Conservation (phyloP, 345 rosid genomes). For the Brassica carinata region DNA sequence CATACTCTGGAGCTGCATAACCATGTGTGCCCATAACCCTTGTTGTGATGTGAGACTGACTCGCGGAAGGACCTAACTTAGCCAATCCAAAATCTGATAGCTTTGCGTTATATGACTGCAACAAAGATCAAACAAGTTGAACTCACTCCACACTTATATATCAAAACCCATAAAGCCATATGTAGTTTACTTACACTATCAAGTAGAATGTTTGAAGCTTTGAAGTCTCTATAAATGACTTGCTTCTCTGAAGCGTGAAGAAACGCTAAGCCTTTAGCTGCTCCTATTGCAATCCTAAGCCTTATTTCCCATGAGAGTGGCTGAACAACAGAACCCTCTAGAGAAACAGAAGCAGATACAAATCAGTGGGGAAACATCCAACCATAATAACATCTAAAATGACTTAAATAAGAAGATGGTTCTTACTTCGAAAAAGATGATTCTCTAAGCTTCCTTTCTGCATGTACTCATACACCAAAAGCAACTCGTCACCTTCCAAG, state of each 20-base stretch:
- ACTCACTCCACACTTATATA: not conserved
- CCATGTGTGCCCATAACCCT: constrained; percentile 95
- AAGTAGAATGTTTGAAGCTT: constrained; percentile 87
- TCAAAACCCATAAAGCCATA: not conserved
- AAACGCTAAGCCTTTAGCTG: constrained; percentile 78
- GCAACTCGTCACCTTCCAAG: constrained; percentile 76
- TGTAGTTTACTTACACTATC: constrained; percentile 61
- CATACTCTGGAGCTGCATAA: constrained; percentile 98
- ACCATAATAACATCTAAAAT: not conserved
- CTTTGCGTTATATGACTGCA: constrained; percentile 85
- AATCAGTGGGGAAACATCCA: not conserved
- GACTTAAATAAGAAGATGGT: constrained; percentile 4
- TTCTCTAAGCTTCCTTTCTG: constrained; percentile 96
- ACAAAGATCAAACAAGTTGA: constrained; percentile 3
- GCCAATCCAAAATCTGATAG: constrained; percentile 97
- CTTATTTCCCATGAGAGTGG: constrained; percentile 79
- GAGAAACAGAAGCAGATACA: constrained; percentile 10
- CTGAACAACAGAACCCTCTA: constrained; percentile 80
- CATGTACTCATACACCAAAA: constrained; percentile 86
- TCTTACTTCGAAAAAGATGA: constrained; percentile 84
- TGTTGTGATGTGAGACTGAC: constrained; percentile 94
- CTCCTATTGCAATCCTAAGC: constrained; percentile 80
- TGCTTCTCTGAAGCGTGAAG: constrained; percentile 82
- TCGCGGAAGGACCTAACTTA: constrained; percentile 91
- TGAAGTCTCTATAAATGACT: constrained; percentile 90